These are phyloP conservation scores for Dysphania ambrosioides DNA, from an alignment of 148 eudicot species.

Conservation along the genomic window DNA sequence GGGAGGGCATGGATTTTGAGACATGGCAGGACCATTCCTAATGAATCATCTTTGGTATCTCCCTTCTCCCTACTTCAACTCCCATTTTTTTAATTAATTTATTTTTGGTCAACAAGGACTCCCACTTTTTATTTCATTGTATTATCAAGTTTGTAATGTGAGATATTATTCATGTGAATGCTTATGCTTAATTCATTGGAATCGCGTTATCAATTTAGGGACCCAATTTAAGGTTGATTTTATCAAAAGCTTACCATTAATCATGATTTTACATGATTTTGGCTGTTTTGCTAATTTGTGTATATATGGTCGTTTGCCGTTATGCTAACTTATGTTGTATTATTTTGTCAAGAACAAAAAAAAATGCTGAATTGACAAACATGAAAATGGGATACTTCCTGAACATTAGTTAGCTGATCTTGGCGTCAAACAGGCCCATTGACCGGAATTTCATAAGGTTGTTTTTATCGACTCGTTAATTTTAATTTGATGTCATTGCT, in stretches of 20 bases:
- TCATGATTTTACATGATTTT: no score
- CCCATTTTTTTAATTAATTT: no score
- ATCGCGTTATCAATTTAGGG: no score
- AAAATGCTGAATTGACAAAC: not conserved
- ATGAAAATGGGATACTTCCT: slow-evolving; percentile 89
- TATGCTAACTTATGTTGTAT: no score
- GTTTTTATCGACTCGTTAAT: not conserved
- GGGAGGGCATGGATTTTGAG: slow-evolving; percentile 57
- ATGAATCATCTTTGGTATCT: slow-evolving; percentile 78
- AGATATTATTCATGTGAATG: no score
- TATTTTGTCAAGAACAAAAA: not conserved
- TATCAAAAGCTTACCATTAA: no score
- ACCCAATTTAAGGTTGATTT: no score
- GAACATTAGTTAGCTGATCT: slow-evolving; percentile 65
- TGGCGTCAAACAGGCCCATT: slow-evolving; percentile 71
- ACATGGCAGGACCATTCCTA: slow-evolving; percentile 93
- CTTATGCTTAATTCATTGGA: no score
- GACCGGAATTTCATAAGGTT: slow-evolving; percentile 82
- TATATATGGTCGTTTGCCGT: no score
- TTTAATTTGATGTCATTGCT: not conserved
- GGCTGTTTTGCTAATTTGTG: no score
- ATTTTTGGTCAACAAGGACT: not conserved
- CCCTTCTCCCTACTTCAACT: not conserved
- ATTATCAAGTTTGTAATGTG: no score
- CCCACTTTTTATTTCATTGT: no score